Conservation (phyloP, 2,329 filamentous ascomycete species). For the Hypoxylon sp. region DNA sequence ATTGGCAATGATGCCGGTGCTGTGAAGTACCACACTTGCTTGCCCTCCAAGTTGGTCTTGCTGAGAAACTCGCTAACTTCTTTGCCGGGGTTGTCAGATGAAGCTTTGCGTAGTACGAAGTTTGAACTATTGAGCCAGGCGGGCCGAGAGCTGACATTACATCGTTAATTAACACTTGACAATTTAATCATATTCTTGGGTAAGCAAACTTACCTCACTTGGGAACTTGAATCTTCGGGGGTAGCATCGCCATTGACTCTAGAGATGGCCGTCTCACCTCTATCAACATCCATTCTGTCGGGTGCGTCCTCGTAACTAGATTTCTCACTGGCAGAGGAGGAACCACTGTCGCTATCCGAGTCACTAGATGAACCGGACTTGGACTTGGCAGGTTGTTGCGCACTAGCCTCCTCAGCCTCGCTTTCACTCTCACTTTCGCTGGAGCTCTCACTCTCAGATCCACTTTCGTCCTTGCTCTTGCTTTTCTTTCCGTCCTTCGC, state of each 20-base stretch:
- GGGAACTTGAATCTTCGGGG: conserved; percentile 34
- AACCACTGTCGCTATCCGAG: conserved; percentile 29
- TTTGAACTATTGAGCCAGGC: conserved; percentile 65
- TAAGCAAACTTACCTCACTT: conserved; percentile 46
- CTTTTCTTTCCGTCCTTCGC: conserved; percentile 46
- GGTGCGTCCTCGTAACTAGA: conserved; percentile 33
- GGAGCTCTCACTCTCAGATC: conserved; percentile 52
- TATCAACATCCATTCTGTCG: conserved; percentile 34
- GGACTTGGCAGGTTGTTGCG: conserved; percentile 7
- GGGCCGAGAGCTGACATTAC: conserved; percentile 50
- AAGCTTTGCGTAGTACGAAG: conserved; percentile 68
- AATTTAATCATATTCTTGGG: not conserved
- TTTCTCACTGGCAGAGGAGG: conserved; percentile 27
- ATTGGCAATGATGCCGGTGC: conserved; percentile 79
- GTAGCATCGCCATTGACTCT: conserved; percentile 42
- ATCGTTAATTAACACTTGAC: conserved; percentile 12
- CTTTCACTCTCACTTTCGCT: conserved; percentile 30
- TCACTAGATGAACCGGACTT: conserved; percentile 28
- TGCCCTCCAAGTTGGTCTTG: conserved; percentile 73
- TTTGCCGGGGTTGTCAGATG: conserved; percentile 59
- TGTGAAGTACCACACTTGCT: conserved; percentile 86
- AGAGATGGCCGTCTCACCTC: conserved; percentile 38
- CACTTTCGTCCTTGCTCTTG: conserved; percentile 48
- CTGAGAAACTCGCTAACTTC: conserved; percentile 70
- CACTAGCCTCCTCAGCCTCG: conserved; percentile 16